phyloP scores from a whole-genome alignment of 2,329 filamentous ascomycete genomes.

The Colletotrichum sp. region DNA sequence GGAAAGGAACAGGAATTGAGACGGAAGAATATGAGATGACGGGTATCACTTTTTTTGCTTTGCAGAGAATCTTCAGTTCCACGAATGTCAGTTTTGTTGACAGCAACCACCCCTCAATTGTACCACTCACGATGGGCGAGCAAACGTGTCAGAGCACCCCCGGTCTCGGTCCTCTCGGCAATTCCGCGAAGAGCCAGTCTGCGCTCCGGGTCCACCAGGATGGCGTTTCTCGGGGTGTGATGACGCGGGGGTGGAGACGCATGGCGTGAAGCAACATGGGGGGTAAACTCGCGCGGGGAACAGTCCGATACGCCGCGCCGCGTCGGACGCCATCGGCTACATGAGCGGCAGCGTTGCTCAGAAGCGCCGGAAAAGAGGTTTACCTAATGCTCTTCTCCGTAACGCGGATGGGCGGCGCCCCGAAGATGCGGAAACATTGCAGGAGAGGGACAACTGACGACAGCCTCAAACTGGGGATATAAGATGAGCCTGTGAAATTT shows the following conservation, averaged over 20 bases:
- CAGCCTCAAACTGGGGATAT: constrained; percentile 8
- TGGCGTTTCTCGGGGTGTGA: constrained; percentile 18
- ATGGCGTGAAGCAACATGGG: background rate
- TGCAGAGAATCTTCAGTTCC: too few species aligned
- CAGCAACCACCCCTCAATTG: constrained; percentile 7
- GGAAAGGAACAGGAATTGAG: background rate
- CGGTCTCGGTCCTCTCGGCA: constrained; percentile 20
- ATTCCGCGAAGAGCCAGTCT: background rate
- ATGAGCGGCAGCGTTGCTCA: background rate
- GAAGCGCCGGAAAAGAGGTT: constrained; percentile 13
- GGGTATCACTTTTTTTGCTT: background rate
- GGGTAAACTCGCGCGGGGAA: constrained; percentile 3
- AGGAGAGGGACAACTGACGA: background rate
- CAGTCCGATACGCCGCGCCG: background rate
- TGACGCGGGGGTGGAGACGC: constrained; percentile 14
- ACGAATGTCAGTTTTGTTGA: background rate
- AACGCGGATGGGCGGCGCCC: background rate
- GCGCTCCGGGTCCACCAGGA: constrained; percentile 1
- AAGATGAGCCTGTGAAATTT: background rate
- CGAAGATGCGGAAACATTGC: constrained; percentile 10
- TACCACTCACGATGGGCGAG: background rate
- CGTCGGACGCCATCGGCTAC: background rate
- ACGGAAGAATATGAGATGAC: background rate
- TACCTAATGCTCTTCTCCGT: constrained; percentile 9
- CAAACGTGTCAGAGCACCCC: background rate